These are phyloP conservation scores for Colletotrichum coccodes DNA, from an alignment of 2,329 filamentous ascomycete genomes.

Conservation along the genomic window DNA sequence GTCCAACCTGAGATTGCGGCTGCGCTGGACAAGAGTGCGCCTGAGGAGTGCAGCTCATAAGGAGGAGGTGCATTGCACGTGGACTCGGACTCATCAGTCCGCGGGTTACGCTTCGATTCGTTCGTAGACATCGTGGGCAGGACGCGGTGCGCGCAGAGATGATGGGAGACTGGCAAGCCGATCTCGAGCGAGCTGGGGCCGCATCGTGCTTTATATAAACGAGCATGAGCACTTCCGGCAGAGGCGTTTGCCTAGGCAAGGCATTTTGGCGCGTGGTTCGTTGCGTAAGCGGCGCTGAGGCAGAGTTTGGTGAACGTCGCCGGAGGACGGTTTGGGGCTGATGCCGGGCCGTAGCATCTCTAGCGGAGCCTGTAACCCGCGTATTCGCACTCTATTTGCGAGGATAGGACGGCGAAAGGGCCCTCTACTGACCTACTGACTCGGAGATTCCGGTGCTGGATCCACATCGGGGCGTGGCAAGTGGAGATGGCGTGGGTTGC, in stretches of 20 bases:
- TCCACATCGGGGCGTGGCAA: not conserved
- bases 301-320: not conserved
- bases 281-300: not conserved
- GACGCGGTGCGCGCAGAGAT: not conserved
- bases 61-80: not conserved
- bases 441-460: not conserved
- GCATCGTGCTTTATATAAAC: not conserved
- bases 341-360: not conserved
- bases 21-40: constrained; percentile 9
- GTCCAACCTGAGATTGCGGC: not conserved
- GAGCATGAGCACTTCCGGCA: not conserved
- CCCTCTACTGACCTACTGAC: too few species aligned
- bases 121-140: not conserved
- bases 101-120: not conserved
- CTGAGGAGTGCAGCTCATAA: constrained; percentile 20
- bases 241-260: not conserved
- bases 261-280: not conserved
- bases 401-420: not conserved
- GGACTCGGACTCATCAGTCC: not conserved
- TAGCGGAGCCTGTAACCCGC: not conserved
- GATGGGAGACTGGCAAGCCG: not conserved
- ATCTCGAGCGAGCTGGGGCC: not conserved
- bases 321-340: not conserved
- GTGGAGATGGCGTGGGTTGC: not conserved
- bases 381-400: not conserved